Evolutionary conservation across 2,329 filamentous ascomycete genomes (phyloP), one percentile per base, ranked within the genome.

Genomic region (Calonectria hawksworthii): DNA sequence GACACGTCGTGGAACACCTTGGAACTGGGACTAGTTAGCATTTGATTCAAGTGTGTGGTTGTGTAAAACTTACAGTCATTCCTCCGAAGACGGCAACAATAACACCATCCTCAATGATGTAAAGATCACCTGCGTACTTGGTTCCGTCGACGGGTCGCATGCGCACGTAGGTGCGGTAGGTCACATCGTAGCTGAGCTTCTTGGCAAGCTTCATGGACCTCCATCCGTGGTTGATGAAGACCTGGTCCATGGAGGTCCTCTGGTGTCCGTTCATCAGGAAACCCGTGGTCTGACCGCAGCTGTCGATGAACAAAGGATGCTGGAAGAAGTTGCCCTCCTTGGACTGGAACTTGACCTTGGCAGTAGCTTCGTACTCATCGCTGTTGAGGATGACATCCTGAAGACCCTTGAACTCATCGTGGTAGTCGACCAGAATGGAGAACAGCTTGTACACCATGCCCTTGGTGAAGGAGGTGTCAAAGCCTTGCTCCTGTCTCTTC

Each of bases 361-460:
- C 56, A 23, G 56, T 52, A 36, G 56, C 68, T 26, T 70, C 68
- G 26, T 52, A 61, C 56, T 54, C 44, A 21, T 70, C 59, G 32
- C 56, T 64, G 47, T 70, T 34, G 38, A 70, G 36, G 14, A 52
- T 32, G 18, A 52, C 44, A 18, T 64, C 56, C 10, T 52, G 56
- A 26, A 70, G 30, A 30, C 56, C 68, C 32, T 65, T 36, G 68
- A 52, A 70, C n/a, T 28, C 56, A 21, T 65, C 56, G 44, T 65
- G 41, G 47, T 65, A 70, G 30, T 70, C 30, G 8, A 65, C 68
- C 26, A 65, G 30, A 26, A 50, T 30, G 21, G 41, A 52, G 50
- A 70, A 65, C 23, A 70, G 30, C 32, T 65, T 64, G 68, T 70
- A 70, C 38, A 70, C 47, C 56, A 70, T 64, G 68, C 56, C 44